Evolutionary conservation across 164 flowering plant species (phyloP), one percentile per base, ranked within the genome.

Genomic region (Berberis thunbergii): DNA sequence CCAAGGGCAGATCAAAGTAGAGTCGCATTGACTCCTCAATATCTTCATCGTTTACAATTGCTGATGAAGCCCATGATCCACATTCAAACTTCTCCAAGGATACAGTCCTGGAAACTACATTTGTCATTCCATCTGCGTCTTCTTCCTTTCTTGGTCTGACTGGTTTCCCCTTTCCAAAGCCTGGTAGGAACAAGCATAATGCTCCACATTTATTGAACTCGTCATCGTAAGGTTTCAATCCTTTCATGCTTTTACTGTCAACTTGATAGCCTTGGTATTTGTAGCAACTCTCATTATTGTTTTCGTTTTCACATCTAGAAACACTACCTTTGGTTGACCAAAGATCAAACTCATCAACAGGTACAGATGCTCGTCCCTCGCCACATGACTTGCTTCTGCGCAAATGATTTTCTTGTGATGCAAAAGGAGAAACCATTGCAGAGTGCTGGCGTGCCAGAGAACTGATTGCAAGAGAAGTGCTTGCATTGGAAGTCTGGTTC

Each of bases 31-130:
- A 55, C 0, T 60, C 69, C 3, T 43, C 62, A 4, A 41, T 73
- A 5, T 67, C 72, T 1, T 73, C 68, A 6, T 50, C 74, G 44
- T 67, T 72, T 4, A 62, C 13, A 9, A 69, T 63, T 3, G 77
- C 72, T 1, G 83, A 73, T n/a, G 87, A 83, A 9, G 80, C 72
- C 92, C 88, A 84, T 0, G 88, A 86, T 4, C 83, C 92, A 48
- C 92, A 86, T 59, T 86, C 92, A 26, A 84, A 86, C 66, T 79
- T 86, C 73, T 85, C 88, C 61, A 87, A 43, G 0, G 88, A 85
- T 43, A 81, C 81, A 1, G 76, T 75, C 57, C 81, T 79, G 2
- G 93, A 83, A 9, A 81, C 62, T 10, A 69, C 71, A 8, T 57
- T 58, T 10, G 5, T 59, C n/a, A 8, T 12, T 43, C 56, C 74